Base-by-base conservation (phyloP, 1,284 basidiomycete species). In the Exobasidium rhododendri region DNA sequence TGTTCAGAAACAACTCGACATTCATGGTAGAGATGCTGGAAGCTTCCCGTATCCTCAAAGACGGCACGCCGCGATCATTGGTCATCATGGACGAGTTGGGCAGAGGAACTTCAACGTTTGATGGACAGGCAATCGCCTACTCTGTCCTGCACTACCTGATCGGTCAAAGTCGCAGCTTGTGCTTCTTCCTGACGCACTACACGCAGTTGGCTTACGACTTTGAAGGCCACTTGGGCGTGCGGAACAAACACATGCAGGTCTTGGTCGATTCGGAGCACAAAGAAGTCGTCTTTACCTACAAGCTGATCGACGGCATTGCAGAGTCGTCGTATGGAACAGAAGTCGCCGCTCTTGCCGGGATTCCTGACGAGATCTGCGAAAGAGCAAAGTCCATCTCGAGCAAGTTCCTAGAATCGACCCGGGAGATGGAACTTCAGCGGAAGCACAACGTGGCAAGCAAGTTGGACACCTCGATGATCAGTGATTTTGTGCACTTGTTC, bases 321-420 rank as follows among this genome's bases (percentile, higher is more conserved):
- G 87, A 89, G 61, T 92, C 90, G 3, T 94, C 92, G 0, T 96
- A 97, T 75, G 94, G 77, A 29, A 79, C 76, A 3, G 73, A 79
- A 56, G 77, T 79, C 29, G 77, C 77, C 4, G 72, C 70, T 1
- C 66, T 79, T 3, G 77, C 77, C 1, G 77, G 77, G 7, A 73
- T 79, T 31, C 77, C 75, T 13, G 59, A 63, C 44, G 68, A 62
- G 35, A 73, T 79, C 47, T 78, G 76, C 63, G 68, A 72, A 26
- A 70, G 77, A 22, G 77, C 77, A n/a, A 66, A 69, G 3, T 57
- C 40, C 2, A 70, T 79, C 28, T 75, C 77, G 22, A 62, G 64
- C 46, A 67, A 74, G 28, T 79, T 79, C 49, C 65, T 68, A 24
- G 66, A 69, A 43, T 67, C 67, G 13, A 70, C 70, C 30, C 69